These are phyloP conservation scores for Alnus rubra DNA, from an alignment of 306 rosid genomes.

Conservation along the genomic window DNA sequence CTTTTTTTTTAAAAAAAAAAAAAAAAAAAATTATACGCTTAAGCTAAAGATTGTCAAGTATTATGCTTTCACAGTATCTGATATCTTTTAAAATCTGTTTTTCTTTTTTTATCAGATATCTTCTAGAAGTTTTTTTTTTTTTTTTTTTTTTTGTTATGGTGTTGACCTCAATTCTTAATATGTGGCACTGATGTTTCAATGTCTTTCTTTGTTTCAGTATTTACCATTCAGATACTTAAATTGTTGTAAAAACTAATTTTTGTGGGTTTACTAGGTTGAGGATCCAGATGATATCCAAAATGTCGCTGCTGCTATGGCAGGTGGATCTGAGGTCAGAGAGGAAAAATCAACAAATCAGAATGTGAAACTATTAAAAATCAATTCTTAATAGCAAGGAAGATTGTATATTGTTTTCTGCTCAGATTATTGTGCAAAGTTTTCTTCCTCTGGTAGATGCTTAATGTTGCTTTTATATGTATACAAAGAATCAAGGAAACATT, in stretches of 20 bases:
- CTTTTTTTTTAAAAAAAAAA: no score
- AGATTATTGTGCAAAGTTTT: conserved; percentile 17
- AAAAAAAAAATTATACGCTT: no score
- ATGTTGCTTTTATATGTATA: conserved; percentile 17
- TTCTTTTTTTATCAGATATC: not conserved
- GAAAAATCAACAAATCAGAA: conserved; percentile 24
- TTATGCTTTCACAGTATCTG: not conserved
- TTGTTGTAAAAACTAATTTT: conserved; percentile 37
- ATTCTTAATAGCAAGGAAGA: no score
- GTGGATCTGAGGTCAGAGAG: conserved; percentile 50
- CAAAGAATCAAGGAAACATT: conserved; percentile 91
- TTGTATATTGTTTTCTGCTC: conserved; percentile 18
- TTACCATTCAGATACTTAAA: conserved; percentile 20
- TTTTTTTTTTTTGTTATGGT: not conserved
- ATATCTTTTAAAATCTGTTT: not conserved
- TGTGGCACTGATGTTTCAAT: conserved; percentile 12
- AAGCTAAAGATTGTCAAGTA: not conserved
- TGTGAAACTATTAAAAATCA: no score
- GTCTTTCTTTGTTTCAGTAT: not conserved
- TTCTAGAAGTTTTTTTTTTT: not conserved
- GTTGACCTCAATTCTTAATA: conserved; percentile 9
- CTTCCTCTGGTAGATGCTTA: conserved; percentile 24
- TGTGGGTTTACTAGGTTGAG: conserved; percentile 72
- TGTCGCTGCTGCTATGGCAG: conserved; percentile 53
- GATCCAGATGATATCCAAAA: conserved; percentile 77